phyloP scores from a whole-genome alignment of 176 grass and related monocot genomes.

The Tillandsia fasciculata region DNA sequence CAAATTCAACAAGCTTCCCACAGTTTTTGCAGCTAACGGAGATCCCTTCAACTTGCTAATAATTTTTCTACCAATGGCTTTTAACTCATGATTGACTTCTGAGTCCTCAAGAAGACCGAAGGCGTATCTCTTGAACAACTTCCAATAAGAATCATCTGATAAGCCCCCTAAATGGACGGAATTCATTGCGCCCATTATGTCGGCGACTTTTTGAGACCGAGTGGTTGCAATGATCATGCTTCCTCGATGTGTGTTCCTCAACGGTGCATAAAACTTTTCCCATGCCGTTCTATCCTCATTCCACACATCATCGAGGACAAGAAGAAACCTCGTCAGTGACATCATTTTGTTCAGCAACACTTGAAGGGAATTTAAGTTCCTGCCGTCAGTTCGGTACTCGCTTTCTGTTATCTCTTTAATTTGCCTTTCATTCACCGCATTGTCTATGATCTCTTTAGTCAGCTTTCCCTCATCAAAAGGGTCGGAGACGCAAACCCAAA shows the following conservation, averaged over 20 bases:
- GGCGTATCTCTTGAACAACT: conserved; percentile 13
- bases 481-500: conserved; percentile 16
- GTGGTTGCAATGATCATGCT: conserved; percentile 30
- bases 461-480: conserved; percentile 21
- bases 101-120: not conserved
- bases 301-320: conserved; percentile 32
- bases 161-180: conserved; percentile 5
- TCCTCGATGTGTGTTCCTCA: conserved; percentile 2
- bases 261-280: conserved; percentile 15
- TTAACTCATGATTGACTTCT: not conserved
- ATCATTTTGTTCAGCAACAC: not conserved
- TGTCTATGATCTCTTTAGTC: conserved; percentile 19
- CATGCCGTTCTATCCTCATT: conserved; percentile 10
- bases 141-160: not conserved
- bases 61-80: conserved; percentile 14
- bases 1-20: conserved; percentile 20
- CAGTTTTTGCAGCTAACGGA: conserved; percentile 30
- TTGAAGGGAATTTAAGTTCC: conserved; percentile 20
- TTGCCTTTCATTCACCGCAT: not conserved
- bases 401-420: not conserved
- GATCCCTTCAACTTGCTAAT: conserved; percentile 13
- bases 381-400: not conserved
- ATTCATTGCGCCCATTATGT: not conserved
- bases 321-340: not conserved
- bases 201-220: conserved; percentile 6